phyloP scores from a whole-genome alignment of 805 yeast species.

The Kodamaea neixiangensis region DNA sequence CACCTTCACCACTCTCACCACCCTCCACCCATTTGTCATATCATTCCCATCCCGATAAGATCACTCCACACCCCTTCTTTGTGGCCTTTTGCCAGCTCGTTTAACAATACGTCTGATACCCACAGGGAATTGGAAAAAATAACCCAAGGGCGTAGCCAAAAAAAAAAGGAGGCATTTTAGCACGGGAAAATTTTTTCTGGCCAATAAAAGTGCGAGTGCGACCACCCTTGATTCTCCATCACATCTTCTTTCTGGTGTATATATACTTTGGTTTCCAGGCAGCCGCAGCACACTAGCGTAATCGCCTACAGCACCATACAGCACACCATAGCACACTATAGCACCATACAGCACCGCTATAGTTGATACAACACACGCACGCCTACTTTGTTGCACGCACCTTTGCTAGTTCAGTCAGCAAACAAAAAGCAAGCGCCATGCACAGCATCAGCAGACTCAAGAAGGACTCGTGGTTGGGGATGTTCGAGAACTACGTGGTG shows the following conservation, averaged over 20 bases:
- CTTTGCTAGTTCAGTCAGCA: no score
- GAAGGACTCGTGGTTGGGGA: slow-evolving; percentile 3
- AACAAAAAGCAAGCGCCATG: background rate
- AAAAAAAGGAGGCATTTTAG: slow-evolving; percentile 7
- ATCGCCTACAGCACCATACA: no score
- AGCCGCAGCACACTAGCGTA: background rate
- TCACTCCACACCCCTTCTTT: slow-evolving; percentile 3
- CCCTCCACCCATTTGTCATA: background rate
- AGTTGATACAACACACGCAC: no score
- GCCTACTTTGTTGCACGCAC: no score
- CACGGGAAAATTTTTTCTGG: slow-evolving; percentile 5
- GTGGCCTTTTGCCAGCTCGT: background rate
- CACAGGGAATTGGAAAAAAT: background rate
- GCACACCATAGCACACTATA: no score
- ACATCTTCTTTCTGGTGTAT: slow-evolving; percentile 1
- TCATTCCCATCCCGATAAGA: background rate
- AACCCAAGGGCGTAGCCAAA: background rate
- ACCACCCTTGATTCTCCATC: background rate
- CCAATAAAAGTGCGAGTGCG: slow-evolving; percentile 7
- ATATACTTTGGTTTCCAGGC: background rate
- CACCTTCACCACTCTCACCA: background rate
- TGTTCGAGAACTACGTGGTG: slow-evolving; percentile 11
- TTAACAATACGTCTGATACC: slow-evolving; percentile 3
- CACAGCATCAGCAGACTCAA: slow-evolving; percentile 7
- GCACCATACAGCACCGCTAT: no score